A percentile compares a stretch with the other conserved stretches of the same genome.
These are phyloP conservation scores for Asterionellopsis glacialis DNA, from an alignment of 108 stramenopile genomes.

Conservation along the genomic window DNA sequence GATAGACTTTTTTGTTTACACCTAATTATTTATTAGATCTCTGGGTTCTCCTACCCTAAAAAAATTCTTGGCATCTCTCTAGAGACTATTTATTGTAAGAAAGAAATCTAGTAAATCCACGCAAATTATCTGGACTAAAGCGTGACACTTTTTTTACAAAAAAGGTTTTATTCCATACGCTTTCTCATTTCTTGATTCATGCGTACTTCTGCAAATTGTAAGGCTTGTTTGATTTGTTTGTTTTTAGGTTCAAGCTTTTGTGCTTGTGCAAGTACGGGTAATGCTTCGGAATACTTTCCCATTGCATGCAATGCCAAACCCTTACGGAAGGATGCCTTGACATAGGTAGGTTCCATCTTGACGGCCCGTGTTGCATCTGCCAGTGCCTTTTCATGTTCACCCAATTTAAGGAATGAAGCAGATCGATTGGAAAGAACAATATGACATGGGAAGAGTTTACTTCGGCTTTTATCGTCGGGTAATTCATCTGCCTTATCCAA, in stretches of 20 bases:
- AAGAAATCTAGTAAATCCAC: no score
- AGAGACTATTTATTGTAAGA: no score
- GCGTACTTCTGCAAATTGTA: constrained; percentile 88
- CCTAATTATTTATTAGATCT: no score
- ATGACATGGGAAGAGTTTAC: constrained; percentile 66
- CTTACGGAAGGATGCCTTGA: constrained; percentile 85
- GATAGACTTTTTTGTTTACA: no score
- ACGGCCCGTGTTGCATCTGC: constrained; percentile 64
- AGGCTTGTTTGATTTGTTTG: constrained; percentile 87
- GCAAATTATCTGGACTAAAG: no score
- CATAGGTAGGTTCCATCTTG: constrained; percentile 61
- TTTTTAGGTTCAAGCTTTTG: constrained; percentile 89
- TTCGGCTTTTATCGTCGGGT: background rate
- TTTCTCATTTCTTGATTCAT: constrained; percentile 81
- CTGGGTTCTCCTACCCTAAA: no score
- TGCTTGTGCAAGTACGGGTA: constrained; percentile 65
- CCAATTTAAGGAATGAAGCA: constrained; percentile 86
- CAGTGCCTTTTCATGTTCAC: constrained; percentile 87
- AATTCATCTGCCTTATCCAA: constrained; percentile 81
- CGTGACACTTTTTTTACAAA: no score
- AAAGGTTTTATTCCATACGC: constrained; percentile 57
- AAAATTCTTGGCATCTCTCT: no score
- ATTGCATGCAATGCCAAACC: constrained; percentile 89
- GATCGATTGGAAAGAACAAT: constrained; percentile 78
- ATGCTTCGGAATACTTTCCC: constrained; percentile 75